Evolutionary conservation across 768 basidiomycete species (phyloP).

Genomic region (Amanita rimosa): DNA sequence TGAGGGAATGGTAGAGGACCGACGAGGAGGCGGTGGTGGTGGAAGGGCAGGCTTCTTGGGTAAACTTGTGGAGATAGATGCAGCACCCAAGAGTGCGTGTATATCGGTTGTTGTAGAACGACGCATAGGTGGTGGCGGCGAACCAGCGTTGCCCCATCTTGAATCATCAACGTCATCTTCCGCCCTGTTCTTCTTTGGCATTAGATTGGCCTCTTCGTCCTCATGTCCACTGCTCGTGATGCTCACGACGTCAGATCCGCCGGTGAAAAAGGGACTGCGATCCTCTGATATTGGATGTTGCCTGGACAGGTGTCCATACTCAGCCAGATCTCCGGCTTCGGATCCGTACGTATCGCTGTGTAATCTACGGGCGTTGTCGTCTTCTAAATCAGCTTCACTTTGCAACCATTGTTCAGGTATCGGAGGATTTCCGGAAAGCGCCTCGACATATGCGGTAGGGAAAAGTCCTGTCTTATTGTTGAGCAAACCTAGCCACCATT

Average conservation of each 20-base stretch:
- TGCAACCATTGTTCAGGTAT: constrained; percentile 6
- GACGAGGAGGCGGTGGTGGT: constrained; percentile 58
- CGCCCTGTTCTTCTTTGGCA: constrained; percentile 6
- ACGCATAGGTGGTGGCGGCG: constrained; percentile 1
- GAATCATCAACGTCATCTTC: constrained; percentile 6
- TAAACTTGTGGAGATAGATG: neutral
- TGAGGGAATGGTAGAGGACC: constrained; percentile 20
- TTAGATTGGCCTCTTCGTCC: constrained; percentile 21
- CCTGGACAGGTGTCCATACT: constrained; percentile 37
- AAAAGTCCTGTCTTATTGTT: constrained; percentile 69
- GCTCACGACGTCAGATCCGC: constrained; percentile 28
- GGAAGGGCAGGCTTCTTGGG: constrained; percentile 22
- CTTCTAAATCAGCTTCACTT: constrained; percentile 4
- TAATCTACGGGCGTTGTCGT: constrained; percentile 9
- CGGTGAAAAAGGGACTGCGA: constrained; percentile 33
- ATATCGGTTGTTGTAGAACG: constrained; percentile 1
- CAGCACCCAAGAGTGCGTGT: neutral
- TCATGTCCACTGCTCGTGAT: constrained; percentile 35
- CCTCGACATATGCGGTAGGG: constrained; percentile 67
- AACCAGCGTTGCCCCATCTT: neutral
- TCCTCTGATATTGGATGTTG: constrained; percentile 28
- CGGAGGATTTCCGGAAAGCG: constrained; percentile 23
- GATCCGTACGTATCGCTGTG: neutral
- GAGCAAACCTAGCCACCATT: constrained; percentile 85
- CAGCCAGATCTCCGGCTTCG: constrained; percentile 15